Evolutionary conservation across 192 early-diverging fungal species (phyloP).

Genomic region (Rhizoclosmatium globosum): DNA sequence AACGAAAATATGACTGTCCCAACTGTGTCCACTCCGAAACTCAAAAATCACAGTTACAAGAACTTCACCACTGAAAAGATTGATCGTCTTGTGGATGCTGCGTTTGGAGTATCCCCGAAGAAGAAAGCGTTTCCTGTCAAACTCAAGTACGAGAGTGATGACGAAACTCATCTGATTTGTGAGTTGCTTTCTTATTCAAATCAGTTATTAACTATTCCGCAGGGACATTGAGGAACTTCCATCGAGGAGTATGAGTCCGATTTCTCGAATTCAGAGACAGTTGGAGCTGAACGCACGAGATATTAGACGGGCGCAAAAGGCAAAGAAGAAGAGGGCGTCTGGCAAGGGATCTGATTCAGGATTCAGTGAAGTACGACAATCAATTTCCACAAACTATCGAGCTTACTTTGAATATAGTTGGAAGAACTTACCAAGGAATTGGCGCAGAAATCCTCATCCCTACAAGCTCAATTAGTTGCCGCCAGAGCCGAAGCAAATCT

Average conservation of each 20-base stretch:
- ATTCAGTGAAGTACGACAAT: slow-evolving; percentile 11
- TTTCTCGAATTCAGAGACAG: neutral
- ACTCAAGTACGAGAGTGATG: neutral
- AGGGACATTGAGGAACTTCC: neutral
- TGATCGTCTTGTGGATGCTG: slow-evolving; percentile 10
- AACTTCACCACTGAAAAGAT: neutral
- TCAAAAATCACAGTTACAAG: neutral
- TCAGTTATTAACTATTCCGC: too few relatives aligned
- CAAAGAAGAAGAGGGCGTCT: neutral
- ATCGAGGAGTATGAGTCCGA: neutral
- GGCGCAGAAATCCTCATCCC: neutral
- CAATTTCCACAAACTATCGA: neutral
- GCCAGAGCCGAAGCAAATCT: neutral
- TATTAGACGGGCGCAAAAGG: neutral
- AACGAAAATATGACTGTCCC: neutral
- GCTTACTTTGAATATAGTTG: neutral
- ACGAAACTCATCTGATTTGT: neutral
- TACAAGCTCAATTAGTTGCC: neutral
- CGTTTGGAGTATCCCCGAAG: neutral
- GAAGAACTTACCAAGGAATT: neutral
- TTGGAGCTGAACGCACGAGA: slow-evolving; percentile 8
- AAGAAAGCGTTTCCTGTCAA: neutral
- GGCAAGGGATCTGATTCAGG: neutral
- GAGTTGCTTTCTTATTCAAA: too few relatives aligned
- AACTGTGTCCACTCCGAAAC: neutral